Evolutionary conservation across 2,329 filamentous ascomycete genomes (phyloP).

Genomic region (Alternaria viburni): DNA sequence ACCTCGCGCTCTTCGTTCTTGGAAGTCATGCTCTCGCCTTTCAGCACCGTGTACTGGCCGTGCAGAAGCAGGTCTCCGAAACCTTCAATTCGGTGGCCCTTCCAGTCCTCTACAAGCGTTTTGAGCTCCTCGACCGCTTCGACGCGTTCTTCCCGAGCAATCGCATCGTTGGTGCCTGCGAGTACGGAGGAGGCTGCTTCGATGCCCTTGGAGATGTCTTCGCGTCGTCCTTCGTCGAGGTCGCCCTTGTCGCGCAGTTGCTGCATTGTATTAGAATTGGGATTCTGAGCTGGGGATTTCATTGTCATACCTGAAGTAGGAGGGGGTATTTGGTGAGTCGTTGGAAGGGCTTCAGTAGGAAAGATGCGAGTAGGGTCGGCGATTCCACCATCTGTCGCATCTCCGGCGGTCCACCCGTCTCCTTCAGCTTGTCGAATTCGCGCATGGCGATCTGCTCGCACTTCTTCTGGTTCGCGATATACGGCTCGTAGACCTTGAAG

Average conservation of each 20-base stretch:
- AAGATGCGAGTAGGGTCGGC: slow-evolving; percentile 86
- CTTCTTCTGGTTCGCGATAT: slow-evolving; percentile 94
- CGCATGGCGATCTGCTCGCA: slow-evolving; percentile 83
- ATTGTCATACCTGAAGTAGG: slow-evolving; percentile 77
- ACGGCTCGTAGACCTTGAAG: slow-evolving; percentile 93
- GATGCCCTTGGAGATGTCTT: slow-evolving; percentile 77
- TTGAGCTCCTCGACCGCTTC: slow-evolving; percentile 85
- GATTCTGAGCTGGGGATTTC: background rate
- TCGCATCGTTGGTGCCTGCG: slow-evolving; percentile 85
- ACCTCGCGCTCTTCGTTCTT: slow-evolving; percentile 93
- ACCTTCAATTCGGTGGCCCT: slow-evolving; percentile 85
- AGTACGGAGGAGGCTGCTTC: slow-evolving; percentile 82
- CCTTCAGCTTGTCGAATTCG: slow-evolving; percentile 84
- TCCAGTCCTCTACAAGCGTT: slow-evolving; percentile 92
- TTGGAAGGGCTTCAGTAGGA: slow-evolving; percentile 96
- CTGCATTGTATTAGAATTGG: slow-evolving; percentile 51
- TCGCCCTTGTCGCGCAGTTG: slow-evolving; percentile 86
- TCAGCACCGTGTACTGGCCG: slow-evolving; percentile 90
- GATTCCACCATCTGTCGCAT: slow-evolving; percentile 80
- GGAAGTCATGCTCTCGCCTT: slow-evolving; percentile 72
- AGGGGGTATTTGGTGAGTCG: slow-evolving; percentile 93
- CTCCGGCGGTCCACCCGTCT: slow-evolving; percentile 68
- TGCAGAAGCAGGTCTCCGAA: slow-evolving; percentile 89
- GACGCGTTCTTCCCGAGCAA: slow-evolving; percentile 83
- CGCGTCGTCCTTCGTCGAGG: slow-evolving; percentile 70